These are phyloP conservation scores for Globisporangium nodosum DNA, from an alignment of 352 stramenopile species.

Conservation along the genomic window DNA sequence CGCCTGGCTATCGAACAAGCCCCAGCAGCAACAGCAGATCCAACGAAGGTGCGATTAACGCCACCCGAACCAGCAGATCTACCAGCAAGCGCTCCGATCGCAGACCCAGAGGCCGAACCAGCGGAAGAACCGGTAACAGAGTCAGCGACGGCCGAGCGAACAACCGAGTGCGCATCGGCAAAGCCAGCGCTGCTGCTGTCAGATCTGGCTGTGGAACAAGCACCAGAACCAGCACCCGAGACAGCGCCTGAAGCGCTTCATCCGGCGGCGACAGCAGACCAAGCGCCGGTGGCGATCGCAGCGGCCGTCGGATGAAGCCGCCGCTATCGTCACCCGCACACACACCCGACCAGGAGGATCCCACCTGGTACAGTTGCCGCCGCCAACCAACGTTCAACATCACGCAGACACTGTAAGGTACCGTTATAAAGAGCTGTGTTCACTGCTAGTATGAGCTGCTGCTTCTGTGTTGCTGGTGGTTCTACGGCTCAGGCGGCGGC, in stretches of 20 bases:
- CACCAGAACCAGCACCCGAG: too few species aligned
- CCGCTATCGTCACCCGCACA: neutral
- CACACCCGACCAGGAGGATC: neutral
- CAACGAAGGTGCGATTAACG: neutral
- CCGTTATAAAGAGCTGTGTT: neutral
- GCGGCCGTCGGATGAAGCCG: neutral
- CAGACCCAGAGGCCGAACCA: neutral
- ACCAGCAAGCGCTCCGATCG: neutral
- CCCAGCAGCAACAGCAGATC: neutral
- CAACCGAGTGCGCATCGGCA: too few species aligned
- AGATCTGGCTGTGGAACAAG: too few species aligned
- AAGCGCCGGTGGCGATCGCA: neutral
- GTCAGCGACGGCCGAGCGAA: neutral
- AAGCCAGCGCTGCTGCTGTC: too few species aligned
- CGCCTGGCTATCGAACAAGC: neutral
- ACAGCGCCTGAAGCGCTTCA: too few species aligned
- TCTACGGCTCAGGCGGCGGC: neutral
- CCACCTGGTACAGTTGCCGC: neutral
- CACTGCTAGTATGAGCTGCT: too few species aligned
- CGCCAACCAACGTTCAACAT: neutral
- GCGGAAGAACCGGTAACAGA: neutral
- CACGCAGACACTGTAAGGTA: neutral
- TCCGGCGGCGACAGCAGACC: neutral
- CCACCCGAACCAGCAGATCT: neutral
- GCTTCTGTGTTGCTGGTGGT: too few species aligned